A percentile compares a stretch with the other conserved stretches of the same genome.
These are phyloP conservation scores for Scolecobasidium constrictum DNA, from an alignment of 2,329 filamentous ascomycete species.

Conservation along the genomic window DNA sequence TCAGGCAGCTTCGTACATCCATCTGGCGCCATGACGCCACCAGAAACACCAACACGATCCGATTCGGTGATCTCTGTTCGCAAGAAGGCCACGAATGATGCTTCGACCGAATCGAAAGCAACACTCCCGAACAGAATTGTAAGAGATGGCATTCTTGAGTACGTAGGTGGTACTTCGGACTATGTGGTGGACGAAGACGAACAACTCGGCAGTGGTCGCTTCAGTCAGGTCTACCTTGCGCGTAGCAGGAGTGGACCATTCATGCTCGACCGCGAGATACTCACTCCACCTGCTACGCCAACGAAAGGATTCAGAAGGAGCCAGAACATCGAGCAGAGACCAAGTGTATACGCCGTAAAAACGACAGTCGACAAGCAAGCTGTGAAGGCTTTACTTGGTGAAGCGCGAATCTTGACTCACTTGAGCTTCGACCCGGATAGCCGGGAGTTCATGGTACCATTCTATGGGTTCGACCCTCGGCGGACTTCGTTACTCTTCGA, in stretches of 20 bases:
- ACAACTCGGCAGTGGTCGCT: slow-evolving; percentile 4
- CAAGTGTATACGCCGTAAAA: slow-evolving; percentile 4
- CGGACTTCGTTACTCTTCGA: slow-evolving; percentile 21
- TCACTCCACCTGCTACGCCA: slow-evolving; percentile 8
- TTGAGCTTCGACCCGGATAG: not conserved
- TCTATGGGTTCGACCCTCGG: slow-evolving; percentile 12
- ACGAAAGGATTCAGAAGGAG: not conserved
- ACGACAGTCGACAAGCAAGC: not conserved
- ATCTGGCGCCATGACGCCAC: not conserved
- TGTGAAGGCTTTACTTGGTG: not conserved
- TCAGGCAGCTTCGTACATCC: not conserved
- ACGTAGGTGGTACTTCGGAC: not conserved
- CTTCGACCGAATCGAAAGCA: not conserved
- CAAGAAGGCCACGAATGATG: not conserved
- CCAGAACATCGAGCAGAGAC: not conserved
- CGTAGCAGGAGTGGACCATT: not conserved
- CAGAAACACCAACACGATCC: not conserved
- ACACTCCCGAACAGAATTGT: not conserved
- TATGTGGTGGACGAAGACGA: not conserved
- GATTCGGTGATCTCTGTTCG: not conserved
- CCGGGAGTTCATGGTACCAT: slow-evolving; percentile 1
- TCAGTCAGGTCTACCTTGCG: slow-evolving; percentile 5
- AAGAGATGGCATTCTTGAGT: not conserved
- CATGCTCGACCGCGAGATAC: not conserved
- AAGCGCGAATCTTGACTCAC: slow-evolving; percentile 3